Evolutionary conservation across 2,329 filamentous ascomycete species (phyloP).

Genomic region (Ophiostoma himal-ulmi): DNA sequence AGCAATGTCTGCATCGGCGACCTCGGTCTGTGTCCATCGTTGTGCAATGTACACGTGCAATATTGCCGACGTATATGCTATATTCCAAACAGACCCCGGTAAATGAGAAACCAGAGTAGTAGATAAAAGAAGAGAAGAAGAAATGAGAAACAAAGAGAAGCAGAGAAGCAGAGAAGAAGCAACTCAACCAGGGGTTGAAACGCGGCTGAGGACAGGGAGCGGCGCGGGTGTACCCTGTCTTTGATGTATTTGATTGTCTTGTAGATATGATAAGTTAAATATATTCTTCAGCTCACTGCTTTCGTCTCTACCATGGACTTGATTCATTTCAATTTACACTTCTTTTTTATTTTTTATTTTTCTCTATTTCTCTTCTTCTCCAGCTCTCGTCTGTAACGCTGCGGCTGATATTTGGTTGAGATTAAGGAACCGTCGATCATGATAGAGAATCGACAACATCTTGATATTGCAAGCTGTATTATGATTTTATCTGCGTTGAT

Average conservation of each 20-base stretch:
- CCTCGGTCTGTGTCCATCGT: too few relatives aligned
- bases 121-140: not conserved
- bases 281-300: not conserved
- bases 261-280: too few relatives aligned
- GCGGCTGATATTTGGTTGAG: not conserved
- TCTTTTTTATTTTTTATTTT: not conserved
- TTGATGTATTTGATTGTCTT: not conserved
- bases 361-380: not conserved
- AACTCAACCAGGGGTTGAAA: conserved; percentile 1
- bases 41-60: not conserved
- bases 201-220: conserved; percentile 1
- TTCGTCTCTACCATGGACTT: not conserved
- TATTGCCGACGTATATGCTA: not conserved
- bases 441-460: not conserved
- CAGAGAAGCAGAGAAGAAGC: not conserved
- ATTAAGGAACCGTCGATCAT: not conserved
- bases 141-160: not conserved
- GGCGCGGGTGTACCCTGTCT: not conserved
- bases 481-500: too few relatives aligned
- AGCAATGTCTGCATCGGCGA: not conserved
- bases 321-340: not conserved
- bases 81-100: conserved; percentile 3
- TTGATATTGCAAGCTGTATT: too few relatives aligned
- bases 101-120: not conserved
- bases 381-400: not conserved